Base-by-base conservation (phyloP, 768 basidiomycete genomes). In the Boletus huronensis region DNA sequence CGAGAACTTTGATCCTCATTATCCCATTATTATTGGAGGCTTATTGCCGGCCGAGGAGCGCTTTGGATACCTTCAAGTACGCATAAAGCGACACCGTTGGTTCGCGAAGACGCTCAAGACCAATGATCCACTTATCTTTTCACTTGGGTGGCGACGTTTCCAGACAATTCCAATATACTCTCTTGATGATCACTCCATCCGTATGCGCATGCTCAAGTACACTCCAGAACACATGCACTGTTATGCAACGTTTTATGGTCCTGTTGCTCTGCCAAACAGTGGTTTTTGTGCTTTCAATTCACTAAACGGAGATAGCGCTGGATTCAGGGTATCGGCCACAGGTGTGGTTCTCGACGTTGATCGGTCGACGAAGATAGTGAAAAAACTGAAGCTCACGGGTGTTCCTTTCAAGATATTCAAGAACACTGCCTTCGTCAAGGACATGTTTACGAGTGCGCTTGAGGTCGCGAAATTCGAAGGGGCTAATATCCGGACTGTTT, bases 191-290 rank as follows among this genome's bases (percentile, higher is more conserved):
- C 95, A 97, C 67, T 93, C 90, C 10, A 96, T 98, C 61, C 90
- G 97, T 17, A 97, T 98, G 87, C 92, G 97, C 34, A 90, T 98
- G 88, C 88, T 99, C 75, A 99, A 99, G 74, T 99, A 99, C 69
- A 98, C 97, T 0, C 97, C 97, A 0, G 97, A 99, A 73, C 97
- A 99, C 66, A 98, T 96, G 97, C 97, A 99, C 69, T 99, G 97
- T 66, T 96, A 88, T 66, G 96, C 95, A 3, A 97, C 95, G 3
- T 97, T 98, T 72, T 99, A 95, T 66, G 96, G 93, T 0, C 96
- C 97, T 7, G 85, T 93, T 21, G 77, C 93, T 3, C 75, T 91
- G 0, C 96, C 95, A 21, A 97, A 97, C 72, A 97, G 93, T 0
- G 94, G 95, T 31, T 95, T 99, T 74, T 98, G 97, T 70, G 89